phyloP scores from a whole-genome alignment of 768 basidiomycete genomes.

The Mycena belliarum region DNA sequence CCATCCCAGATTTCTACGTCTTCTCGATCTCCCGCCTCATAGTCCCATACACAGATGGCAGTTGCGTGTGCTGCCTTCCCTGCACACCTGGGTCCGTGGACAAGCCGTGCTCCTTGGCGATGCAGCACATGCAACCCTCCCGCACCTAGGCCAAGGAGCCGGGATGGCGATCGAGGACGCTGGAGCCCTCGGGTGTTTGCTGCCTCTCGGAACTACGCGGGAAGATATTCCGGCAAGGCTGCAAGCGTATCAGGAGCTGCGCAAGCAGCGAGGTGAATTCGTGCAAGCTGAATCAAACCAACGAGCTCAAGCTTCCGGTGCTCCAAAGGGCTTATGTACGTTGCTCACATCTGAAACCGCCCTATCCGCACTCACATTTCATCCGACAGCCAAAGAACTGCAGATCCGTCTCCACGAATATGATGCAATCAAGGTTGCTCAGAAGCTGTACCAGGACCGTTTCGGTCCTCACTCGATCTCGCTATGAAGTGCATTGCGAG shows the following conservation, averaged over 20 bases:
- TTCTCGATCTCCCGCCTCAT: slow-evolving; percentile 4
- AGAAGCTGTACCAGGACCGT: slow-evolving; percentile 1
- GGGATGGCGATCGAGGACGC: slow-evolving; percentile 29
- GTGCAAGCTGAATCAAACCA: slow-evolving; percentile 2
- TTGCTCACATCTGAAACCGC: background rate
- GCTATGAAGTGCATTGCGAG: too few species aligned
- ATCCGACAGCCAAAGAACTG: background rate
- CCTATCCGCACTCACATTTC: background rate
- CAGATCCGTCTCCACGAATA: background rate
- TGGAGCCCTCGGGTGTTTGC: slow-evolving; percentile 2
- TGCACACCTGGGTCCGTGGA: slow-evolving; percentile 11
- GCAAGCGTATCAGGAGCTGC: slow-evolving; percentile 4
- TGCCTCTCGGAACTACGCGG: slow-evolving; percentile 9
- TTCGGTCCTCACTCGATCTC: too few species aligned
- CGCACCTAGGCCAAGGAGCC: slow-evolving; percentile 27
- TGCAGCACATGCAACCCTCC: slow-evolving; percentile 26
- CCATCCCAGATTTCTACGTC: slow-evolving; percentile 6
- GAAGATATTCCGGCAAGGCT: slow-evolving; percentile 6
- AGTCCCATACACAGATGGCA: slow-evolving; percentile 9
- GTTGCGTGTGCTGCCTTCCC: slow-evolving; percentile 4
- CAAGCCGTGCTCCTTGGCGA: slow-evolving; percentile 15
- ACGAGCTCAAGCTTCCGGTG: background rate
- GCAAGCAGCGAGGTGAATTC: slow-evolving; percentile 14
- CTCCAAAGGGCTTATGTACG: background rate
- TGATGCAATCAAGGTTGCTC: slow-evolving; percentile 5